Evolutionary conservation across 495 filamentous ascomycete species (phyloP), one percentile per base, ranked within the genome.

Genomic region (Viridothelium virens): DNA sequence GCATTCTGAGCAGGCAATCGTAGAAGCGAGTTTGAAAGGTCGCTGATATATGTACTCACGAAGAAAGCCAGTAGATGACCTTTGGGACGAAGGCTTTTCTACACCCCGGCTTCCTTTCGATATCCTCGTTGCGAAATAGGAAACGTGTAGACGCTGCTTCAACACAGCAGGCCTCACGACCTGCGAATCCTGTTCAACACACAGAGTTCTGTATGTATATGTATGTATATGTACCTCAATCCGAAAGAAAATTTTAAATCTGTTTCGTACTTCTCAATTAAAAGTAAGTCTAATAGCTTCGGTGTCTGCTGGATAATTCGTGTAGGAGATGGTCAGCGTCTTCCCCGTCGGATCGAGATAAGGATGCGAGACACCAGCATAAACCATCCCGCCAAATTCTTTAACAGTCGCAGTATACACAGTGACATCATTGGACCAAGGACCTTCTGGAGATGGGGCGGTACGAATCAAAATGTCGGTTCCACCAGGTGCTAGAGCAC

Each of bases 381-480:
- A 59, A 0, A 59, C 53, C 53, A 59, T 59, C 7, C 53, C 53
- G 31, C 31, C 31, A 2, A 59, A 31, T 9, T 59, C 53, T 18
- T 59, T 59, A 18, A 59, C 36, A 59, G 25, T 59, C 31, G 53
- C 53, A 6, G 53, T 59, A 14, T 59, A 59, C 31, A 59, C 53
- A 59, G 31, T 59, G 53, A 59, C 4, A 36, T 59, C 53, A 3
- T 59, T 31, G 18, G 53, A 59, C 53, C 53, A 59, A 59, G 53
- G 53, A 59, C 53, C 53, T 59, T 59, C 53, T 10, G 53, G 53
- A 36, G 53, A 59, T 7, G 53, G 25, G 9, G 53, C 53, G 14
- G 53, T 59, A 14, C 53, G 53, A 2, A 59, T 59, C 31, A 59
- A 34, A 4, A 59, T 18, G 31, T 59, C 53, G 31, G 53, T 59